Conservation (phyloP, 1,284 basidiomycete species). For the Somion occarium region DNA sequence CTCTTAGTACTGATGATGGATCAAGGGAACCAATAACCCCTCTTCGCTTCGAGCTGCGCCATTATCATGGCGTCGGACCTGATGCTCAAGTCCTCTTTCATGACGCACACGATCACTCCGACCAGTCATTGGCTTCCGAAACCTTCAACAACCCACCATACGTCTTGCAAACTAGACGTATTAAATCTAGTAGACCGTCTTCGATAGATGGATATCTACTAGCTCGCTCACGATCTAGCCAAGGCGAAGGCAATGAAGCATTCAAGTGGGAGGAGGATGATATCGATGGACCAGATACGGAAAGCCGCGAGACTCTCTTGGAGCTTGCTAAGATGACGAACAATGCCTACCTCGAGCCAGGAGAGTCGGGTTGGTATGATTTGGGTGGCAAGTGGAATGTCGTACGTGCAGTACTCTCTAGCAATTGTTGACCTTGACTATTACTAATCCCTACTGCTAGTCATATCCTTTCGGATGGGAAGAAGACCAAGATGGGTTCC, state of each 20-base stretch:
- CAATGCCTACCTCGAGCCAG: slow-evolving; percentile 77
- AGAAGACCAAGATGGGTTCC: slow-evolving; percentile 79
- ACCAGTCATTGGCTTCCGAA: slow-evolving; percentile 9
- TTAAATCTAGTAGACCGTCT: slow-evolving; percentile 43
- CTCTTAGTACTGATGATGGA: neutral
- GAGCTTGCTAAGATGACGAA: slow-evolving; percentile 92
- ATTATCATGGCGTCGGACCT: slow-evolving; percentile 56
- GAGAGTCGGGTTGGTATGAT: slow-evolving; percentile 75
- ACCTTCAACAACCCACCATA: slow-evolving; percentile 21
- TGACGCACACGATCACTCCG: slow-evolving; percentile 35
- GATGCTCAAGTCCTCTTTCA: slow-evolving; percentile 56
- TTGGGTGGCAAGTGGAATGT: slow-evolving; percentile 60
- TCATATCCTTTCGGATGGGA: slow-evolving; percentile 93
- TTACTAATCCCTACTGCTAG: slow-evolving; percentile 31
- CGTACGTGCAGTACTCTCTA: slow-evolving; percentile 34
- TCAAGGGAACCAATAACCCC: slow-evolving; percentile 3
- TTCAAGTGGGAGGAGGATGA: slow-evolving; percentile 57
- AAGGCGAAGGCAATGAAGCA: slow-evolving; percentile 41
- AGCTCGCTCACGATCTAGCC: slow-evolving; percentile 35
- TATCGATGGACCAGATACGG: slow-evolving; percentile 64
- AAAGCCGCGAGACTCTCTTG: slow-evolving; percentile 73
- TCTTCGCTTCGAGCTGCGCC: slow-evolving; percentile 59
- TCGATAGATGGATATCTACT: slow-evolving; percentile 46
- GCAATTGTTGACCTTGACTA: slow-evolving; percentile 1
- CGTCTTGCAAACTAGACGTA: slow-evolving; percentile 33